phyloP scores from a whole-genome alignment of 345 rosid genomes.

The Gynandropsis gynandra region DNA sequence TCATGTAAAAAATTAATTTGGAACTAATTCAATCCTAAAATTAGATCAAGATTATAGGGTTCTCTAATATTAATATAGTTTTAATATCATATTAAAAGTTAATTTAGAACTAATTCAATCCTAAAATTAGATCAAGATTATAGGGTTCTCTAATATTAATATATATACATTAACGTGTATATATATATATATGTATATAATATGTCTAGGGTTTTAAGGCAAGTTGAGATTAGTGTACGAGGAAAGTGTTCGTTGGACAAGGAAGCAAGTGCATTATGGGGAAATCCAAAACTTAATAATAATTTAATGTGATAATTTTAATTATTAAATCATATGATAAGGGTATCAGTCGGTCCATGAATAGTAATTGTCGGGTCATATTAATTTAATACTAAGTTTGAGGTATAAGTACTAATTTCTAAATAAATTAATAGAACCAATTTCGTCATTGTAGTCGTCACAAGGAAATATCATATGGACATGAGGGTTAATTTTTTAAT shows the following conservation, averaged over 20 bases:
- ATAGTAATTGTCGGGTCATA: constrained; percentile 21
- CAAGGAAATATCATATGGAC: constrained; percentile 20
- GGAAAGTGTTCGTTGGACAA: constrained; percentile 30
- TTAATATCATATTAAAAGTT: too few species aligned
- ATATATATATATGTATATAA: constrained; percentile 10
- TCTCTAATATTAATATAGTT: too few species aligned
- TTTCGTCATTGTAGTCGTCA: constrained; percentile 35
- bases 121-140: too few species aligned
- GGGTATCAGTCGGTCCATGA: constrained; percentile 24
- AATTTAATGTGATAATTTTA: constrained; percentile 23
- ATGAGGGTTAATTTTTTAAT: constrained; percentile 25
- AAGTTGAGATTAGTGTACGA: constrained; percentile 38
- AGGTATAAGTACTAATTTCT: constrained; percentile 16
- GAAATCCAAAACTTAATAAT: constrained; percentile 23
- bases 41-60: too few species aligned
- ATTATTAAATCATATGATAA: constrained; percentile 24
- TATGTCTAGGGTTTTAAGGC: constrained; percentile 28
- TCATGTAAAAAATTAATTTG: too few species aligned
- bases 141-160: too few species aligned
- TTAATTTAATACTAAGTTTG: neutral
- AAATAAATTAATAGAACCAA: constrained; percentile 20
- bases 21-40: too few species aligned
- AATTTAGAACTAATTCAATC: too few species aligned
- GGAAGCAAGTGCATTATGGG: constrained; percentile 20
- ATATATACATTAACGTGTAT: neutral